A percentile compares a stretch with the other conserved stretches of the same genome.
phyloP scores from a whole-genome alignment of 2,329 filamentous ascomycete species.

The Bipolaris cookei region DNA sequence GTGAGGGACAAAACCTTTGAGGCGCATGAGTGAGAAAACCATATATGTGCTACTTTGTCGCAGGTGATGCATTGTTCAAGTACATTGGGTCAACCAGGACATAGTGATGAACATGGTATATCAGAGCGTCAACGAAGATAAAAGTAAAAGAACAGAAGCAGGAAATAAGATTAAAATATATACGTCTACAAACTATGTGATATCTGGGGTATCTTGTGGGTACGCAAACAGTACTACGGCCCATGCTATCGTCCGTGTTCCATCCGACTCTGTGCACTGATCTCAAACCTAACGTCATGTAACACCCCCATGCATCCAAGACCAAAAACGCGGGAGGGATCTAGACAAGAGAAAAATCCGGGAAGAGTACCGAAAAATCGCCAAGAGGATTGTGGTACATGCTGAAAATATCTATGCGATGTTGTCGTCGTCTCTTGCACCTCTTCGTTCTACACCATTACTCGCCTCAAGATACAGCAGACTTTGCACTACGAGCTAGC shows the following conservation, averaged over 20 bases:
- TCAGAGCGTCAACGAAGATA: background rate
- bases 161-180: background rate
- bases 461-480: background rate
- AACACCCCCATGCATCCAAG: slow-evolving; percentile 12
- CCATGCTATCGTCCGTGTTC: slow-evolving; percentile 12
- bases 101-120: background rate
- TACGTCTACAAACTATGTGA: slow-evolving; percentile 15
- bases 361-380: background rate
- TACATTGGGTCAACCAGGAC: background rate
- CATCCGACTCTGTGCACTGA: slow-evolving; percentile 15
- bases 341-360: background rate
- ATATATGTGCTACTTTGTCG: background rate
- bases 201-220: slow-evolving; percentile 23
- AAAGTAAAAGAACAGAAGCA: background rate
- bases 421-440: background rate
- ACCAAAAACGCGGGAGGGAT: slow-evolving; percentile 3
- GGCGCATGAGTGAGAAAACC: background rate
- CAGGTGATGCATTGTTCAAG: background rate
- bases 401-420: background rate
- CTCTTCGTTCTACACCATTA: background rate
- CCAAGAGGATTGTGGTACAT: background rate
- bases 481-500: slow-evolving; percentile 5
- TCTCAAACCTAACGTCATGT: slow-evolving; percentile 16
- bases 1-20: background rate
- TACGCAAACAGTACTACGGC: slow-evolving; percentile 12